Evolutionary conservation across 2,329 filamentous ascomycete genomes (phyloP).

Genomic region (Cytospora paraplurivora): DNA sequence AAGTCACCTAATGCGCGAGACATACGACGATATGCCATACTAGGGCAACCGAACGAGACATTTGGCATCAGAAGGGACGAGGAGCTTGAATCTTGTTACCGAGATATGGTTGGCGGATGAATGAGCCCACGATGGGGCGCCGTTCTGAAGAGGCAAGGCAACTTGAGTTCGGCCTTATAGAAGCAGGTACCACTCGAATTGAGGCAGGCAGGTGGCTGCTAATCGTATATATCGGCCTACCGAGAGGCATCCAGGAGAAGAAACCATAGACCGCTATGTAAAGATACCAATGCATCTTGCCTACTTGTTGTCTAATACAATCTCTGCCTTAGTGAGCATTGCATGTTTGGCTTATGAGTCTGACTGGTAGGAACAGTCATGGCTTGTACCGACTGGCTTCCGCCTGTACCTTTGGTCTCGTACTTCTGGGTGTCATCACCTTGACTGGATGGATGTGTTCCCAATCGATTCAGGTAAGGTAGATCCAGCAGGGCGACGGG

Average conservation of each 20-base stretch:
- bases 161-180: neutral
- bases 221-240: neutral
- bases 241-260: slow-evolving; percentile 5
- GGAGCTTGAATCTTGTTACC: neutral
- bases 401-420: neutral
- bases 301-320: neutral
- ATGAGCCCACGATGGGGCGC: slow-evolving; percentile 11
- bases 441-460: no score
- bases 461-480: no score
- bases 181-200: slow-evolving; percentile 3
- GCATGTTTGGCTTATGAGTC: neutral
- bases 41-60: neutral
- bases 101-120: neutral
- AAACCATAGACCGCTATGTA: slow-evolving; percentile 1
- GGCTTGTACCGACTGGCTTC: no score
- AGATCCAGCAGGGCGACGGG: neutral
- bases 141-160: neutral
- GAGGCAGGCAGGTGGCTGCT: neutral
- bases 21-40: neutral
- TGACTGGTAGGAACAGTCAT: no score
- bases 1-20: no score
- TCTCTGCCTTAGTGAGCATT: neutral
- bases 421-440: neutral
- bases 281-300: slow-evolving; percentile 1
- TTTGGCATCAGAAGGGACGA: neutral